Conservation (phyloP, 2,329 filamentous ascomycete genomes). For the Trichophyton simii region DNA sequence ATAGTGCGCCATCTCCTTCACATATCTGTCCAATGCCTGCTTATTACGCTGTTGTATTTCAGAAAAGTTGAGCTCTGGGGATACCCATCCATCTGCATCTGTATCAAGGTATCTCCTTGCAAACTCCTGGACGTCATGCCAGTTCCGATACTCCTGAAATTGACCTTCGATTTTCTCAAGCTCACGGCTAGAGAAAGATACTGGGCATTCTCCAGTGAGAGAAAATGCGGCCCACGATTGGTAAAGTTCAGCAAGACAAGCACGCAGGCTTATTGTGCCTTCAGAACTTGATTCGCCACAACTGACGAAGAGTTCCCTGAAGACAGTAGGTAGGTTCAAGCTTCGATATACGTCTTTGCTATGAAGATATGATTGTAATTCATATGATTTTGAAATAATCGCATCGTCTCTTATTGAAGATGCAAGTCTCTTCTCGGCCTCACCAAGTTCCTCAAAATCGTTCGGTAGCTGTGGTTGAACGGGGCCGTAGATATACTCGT, state of each 20-base stretch:
- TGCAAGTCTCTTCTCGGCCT: slow-evolving; percentile 6
- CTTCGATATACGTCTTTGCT: slow-evolving; percentile 29
- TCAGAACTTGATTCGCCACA: slow-evolving; percentile 17
- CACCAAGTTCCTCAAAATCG: slow-evolving; percentile 12
- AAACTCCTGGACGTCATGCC: slow-evolving; percentile 5
- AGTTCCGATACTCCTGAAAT: slow-evolving; percentile 8
- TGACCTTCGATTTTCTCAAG: background rate
- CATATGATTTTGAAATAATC: slow-evolving; percentile 17
- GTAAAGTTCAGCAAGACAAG: slow-evolving; percentile 20
- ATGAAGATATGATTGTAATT: slow-evolving; percentile 31
- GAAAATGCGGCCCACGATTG: slow-evolving; percentile 2
- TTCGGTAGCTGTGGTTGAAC: slow-evolving; percentile 12
- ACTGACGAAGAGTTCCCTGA: slow-evolving; percentile 2
- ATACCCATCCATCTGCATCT: slow-evolving; percentile 27
- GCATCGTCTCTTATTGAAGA: slow-evolving; percentile 4
- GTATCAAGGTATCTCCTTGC: slow-evolving; percentile 21
- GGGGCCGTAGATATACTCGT: slow-evolving; percentile 17
- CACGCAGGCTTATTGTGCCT: slow-evolving; percentile 18
- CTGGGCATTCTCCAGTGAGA: background rate
- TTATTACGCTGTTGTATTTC: background rate
- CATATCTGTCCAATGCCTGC: background rate
- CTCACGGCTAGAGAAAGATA: slow-evolving; percentile 6
- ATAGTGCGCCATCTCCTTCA: background rate
- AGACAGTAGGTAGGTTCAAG: background rate
- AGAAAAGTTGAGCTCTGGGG: slow-evolving; percentile 19